Evolutionary conservation across 2,329 filamentous ascomycete species (phyloP), one percentile per base, ranked within the genome.

Genomic region (Rugonectria rugulosa): DNA sequence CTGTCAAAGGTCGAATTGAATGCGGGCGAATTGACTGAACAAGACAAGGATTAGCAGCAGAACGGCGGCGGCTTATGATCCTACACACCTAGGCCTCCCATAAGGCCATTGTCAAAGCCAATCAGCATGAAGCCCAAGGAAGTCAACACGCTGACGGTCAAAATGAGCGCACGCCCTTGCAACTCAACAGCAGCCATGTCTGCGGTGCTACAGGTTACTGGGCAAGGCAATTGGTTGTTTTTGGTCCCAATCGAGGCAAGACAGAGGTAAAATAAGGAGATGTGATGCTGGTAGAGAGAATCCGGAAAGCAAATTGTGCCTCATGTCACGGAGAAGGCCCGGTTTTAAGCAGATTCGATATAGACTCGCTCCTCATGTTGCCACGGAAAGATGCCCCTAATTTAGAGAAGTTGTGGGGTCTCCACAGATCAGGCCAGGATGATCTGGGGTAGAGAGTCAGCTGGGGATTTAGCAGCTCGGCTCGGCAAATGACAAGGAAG

Each of bases 81-180:
- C 19, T 5, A 38, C 56, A 11, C 45, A 68, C 70, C 68, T 6
- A 69, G 66, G 23, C 75, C 75, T 55, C 74, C 75, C 75, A 78
- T 75, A 3, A 79, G 64, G 4, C 76, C 77, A 70, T 79, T 79
- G 55, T 79, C 77, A 56, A 72, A 79, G 17, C 79, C 79, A 36
- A 81, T 80, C 29, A 80, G 70, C 61, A 81, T 71, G 54, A 81
- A 81, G 0, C 78, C 76, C 32, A 81, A 57, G 24, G 75, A 80
- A 0, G 78, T 78, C 58, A 81, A 63, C 7, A 72, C 64, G 19
- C 75, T 78, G 52, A 80, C 77, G 15, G 76, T 72, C 19, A 72
- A 60, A 19, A 81, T 68, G 19, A 81, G 72, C 12, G 69, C 62
- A 27, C 70, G 72, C 29, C 77, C 77, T 14, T 64, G 58, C 24